Conservation (phyloP, 208 protist genomes). For the Wallacemonas sp. region DNA sequence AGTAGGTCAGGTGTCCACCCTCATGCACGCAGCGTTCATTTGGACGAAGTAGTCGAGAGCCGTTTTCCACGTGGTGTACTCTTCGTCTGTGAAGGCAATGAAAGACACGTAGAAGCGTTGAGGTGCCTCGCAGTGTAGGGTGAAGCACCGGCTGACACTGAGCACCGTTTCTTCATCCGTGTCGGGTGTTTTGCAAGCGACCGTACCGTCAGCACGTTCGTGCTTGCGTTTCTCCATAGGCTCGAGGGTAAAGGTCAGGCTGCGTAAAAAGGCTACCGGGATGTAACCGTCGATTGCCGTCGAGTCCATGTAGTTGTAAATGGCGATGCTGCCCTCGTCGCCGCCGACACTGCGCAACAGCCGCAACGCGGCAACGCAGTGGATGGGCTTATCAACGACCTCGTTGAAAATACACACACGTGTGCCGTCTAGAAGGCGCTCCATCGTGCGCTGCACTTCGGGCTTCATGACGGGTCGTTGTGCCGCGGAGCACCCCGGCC, state of each 20-base stretch:
- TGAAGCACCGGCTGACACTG: slow-evolving; percentile 35
- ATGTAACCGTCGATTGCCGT: slow-evolving; percentile 48
- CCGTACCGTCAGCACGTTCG: slow-evolving; percentile 15
- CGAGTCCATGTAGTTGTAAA: slow-evolving; percentile 32
- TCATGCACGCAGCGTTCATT: slow-evolving; percentile 3
- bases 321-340: slow-evolving; percentile 47
- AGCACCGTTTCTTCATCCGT: slow-evolving; percentile 1
- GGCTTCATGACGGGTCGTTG: slow-evolving; percentile 28
- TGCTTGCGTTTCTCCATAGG: slow-evolving; percentile 19
- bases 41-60: slow-evolving; percentile 46
- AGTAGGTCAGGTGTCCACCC: background rate
- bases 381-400: slow-evolving; percentile 22
- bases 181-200: slow-evolving; percentile 14
- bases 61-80: slow-evolving; percentile 32
- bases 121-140: slow-evolving; percentile 43
- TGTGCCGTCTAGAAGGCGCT: slow-evolving; percentile 31
- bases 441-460: slow-evolving; percentile 24
- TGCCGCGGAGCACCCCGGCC: slow-evolving; percentile 27
- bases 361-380: slow-evolving; percentile 35
- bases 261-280: slow-evolving; percentile 38
- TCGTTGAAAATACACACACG: slow-evolving; percentile 51
- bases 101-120: slow-evolving; percentile 58
- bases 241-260: slow-evolving; percentile 32
- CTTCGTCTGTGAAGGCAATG: slow-evolving; percentile 32
- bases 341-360: slow-evolving; percentile 34